Base-by-base conservation (phyloP, 306 rosid genomes). In the Ceratonia siliqua region DNA sequence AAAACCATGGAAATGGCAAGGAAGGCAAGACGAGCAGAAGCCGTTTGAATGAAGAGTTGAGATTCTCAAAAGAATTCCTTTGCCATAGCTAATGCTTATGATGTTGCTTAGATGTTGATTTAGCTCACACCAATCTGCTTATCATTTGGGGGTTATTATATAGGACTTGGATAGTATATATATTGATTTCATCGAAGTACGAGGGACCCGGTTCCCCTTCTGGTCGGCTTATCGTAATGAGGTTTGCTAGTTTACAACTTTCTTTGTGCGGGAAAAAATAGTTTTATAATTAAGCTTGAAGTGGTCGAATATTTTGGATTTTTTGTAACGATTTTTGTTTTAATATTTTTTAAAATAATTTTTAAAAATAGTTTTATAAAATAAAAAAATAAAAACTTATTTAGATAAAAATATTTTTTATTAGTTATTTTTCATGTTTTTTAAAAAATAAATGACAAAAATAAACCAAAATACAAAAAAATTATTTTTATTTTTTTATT, bases 11-110 rank as follows among this genome's bases (percentile, higher is more conserved):
- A 69, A 72, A 75, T 43, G 25, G 81, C 79, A 30, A 84, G 28
- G 66, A 77, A 30, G n/a, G 49, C 73, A 18, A 70, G 0, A 27
- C 53, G 66, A 63, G 49, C 6, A 54, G 17, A 65, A 63, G 88
- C 91, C 98, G 65, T 88, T 70, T 62, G 54, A 54, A 32, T 5
- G 12, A n/a, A n/a, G 4, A 20, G 15, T 14, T 22, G 5, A 43
- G 27, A 2, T 15, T 5, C 14, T 17, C 2, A 41, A 28, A 62
- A 46, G 11, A 2, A 78, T n/a, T 65, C 2, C 17, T 28, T 9
- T 5, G 39, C 38, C 5, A 9, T 10, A 53, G n/a, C 56, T 38
- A 68, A 20, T 18, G 28, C 54, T 24, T 22, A 39, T 70, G 67
- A 35, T 76, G n/a, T 45, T 57, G 72, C 59, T 64, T 13, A 10